phyloP scores from a whole-genome alignment of 768 basidiomycete genomes.

The Galerina marginata region DNA sequence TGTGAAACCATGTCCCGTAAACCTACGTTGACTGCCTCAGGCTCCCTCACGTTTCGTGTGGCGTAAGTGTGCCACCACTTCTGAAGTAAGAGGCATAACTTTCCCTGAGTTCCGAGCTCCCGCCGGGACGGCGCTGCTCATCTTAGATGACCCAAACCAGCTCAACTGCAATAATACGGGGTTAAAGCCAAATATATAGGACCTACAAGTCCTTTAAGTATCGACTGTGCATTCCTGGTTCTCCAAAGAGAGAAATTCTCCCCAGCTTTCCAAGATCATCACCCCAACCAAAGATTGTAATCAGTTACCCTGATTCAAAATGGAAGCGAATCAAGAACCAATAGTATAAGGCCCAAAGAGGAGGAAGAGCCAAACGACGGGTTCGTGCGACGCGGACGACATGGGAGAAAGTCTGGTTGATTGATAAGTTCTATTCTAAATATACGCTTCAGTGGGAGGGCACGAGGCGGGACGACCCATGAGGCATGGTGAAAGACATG shows the following conservation, averaged over 20 bases:
- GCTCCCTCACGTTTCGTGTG: too few relatives aligned
- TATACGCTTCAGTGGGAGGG: neutral
- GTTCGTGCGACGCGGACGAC: constrained; percentile 1
- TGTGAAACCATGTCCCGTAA: too few relatives aligned
- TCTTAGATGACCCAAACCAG: too few relatives aligned
- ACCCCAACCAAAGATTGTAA: neutral
- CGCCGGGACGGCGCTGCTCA: too few relatives aligned
- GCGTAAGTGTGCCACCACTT: too few relatives aligned
- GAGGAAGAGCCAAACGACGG: constrained; percentile 4
- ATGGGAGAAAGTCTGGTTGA: constrained; percentile 10
- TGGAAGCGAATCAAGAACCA: neutral
- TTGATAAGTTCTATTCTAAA: constrained; percentile 1
- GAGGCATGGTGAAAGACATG: neutral
- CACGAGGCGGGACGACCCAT: neutral
- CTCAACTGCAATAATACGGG: too few relatives aligned
- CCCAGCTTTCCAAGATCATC: neutral
- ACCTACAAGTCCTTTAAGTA: too few relatives aligned
- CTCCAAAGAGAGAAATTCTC: neutral
- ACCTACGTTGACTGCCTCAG: too few relatives aligned
- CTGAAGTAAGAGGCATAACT: too few relatives aligned
- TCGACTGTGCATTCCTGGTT: neutral
- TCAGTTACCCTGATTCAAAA: neutral
- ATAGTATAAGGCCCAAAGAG: neutral
- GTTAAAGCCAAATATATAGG: too few relatives aligned
- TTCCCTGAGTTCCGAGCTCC: too few relatives aligned